Evolutionary conservation across 257 asterid genomes (phyloP).

Genomic region (Gentiana straminea): DNA sequence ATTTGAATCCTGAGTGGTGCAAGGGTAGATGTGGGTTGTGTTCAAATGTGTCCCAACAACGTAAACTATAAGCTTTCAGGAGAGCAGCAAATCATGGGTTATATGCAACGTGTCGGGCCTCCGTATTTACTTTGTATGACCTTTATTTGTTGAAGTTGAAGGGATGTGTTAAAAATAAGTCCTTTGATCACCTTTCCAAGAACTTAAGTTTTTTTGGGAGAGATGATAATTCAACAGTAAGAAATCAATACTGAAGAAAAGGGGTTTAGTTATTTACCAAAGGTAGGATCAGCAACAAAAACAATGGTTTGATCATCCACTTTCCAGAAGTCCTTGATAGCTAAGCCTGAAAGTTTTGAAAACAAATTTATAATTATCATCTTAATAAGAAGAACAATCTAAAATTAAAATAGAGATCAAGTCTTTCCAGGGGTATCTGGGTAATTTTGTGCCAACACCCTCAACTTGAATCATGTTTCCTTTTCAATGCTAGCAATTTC

Average conservation of each 20-base stretch:
- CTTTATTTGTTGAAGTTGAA: too few species aligned
- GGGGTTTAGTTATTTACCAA: conserved; percentile 34
- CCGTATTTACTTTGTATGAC: too few species aligned
- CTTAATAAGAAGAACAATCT: background rate
- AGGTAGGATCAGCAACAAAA: conserved; percentile 94
- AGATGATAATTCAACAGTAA: too few species aligned
- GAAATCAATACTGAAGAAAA: background rate
- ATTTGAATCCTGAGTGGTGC: conserved; percentile 4
- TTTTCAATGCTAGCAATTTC: conserved; percentile 73
- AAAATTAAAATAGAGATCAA: conserved; percentile 2
- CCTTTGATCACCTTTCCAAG: too few species aligned
- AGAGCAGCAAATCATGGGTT: too few species aligned
- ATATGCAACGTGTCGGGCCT: too few species aligned
- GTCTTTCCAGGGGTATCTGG: conserved; percentile 83
- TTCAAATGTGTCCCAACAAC: too few species aligned
- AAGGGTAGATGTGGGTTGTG: too few species aligned
- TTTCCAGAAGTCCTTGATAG: conserved; percentile 79
- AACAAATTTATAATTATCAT: background rate
- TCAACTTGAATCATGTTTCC: conserved; percentile 76
- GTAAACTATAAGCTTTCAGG: too few species aligned
- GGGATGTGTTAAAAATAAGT: too few species aligned
- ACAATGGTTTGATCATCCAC: conserved; percentile 87
- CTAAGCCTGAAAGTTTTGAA: conserved; percentile 47
- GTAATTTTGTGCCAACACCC: conserved; percentile 87
- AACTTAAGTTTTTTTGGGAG: too few species aligned